Conservation (phyloP, 108 stramenopile species). For the Licmophora abbreviata region DNA sequence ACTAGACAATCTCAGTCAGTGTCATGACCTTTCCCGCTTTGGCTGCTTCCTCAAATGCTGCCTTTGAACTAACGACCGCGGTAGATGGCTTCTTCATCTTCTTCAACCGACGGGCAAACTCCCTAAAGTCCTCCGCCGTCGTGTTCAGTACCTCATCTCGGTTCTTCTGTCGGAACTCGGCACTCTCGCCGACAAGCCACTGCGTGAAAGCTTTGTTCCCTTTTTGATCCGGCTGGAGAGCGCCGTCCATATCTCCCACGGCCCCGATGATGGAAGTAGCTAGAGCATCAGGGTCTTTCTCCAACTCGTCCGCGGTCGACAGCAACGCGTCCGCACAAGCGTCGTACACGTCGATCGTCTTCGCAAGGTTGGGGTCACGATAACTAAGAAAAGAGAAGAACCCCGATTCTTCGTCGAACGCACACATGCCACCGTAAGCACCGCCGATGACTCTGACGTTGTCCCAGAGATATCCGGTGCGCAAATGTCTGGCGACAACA, state of each 20-base stretch:
- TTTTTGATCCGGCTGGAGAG: slow-evolving; percentile 81
- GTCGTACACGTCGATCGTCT: slow-evolving; percentile 93
- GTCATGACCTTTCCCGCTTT: slow-evolving; percentile 64
- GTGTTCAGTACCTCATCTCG: slow-evolving; percentile 87
- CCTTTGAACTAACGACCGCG: slow-evolving; percentile 86
- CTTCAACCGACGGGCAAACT: slow-evolving; percentile 78
- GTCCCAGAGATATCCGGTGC: slow-evolving; percentile 93
- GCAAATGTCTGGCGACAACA: slow-evolving; percentile 75
- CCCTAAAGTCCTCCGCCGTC: slow-evolving; percentile 79
- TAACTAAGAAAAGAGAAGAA: slow-evolving; percentile 89
- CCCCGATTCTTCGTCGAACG: slow-evolving; percentile 72
- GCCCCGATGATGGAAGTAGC: slow-evolving; percentile 84
- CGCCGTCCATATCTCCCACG: slow-evolving; percentile 93
- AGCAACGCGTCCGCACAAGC: slow-evolving; percentile 75
- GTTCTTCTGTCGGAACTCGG: slow-evolving; percentile 76
- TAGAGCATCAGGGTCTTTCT: slow-evolving; percentile 72
- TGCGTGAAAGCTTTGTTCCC: slow-evolving; percentile 68
- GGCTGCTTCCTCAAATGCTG: slow-evolving; percentile 79
- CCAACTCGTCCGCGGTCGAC: slow-evolving; percentile 68
- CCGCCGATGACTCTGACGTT: slow-evolving; percentile 95
- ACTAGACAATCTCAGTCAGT: slow-evolving; percentile 48
- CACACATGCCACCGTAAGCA: slow-evolving; percentile 94
- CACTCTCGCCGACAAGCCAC: slow-evolving; percentile 77
- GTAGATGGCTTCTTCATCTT: slow-evolving; percentile 71
- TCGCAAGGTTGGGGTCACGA: slow-evolving; percentile 91